These are phyloP conservation scores for Cutaneotrichosporon spelunceum DNA, from an alignment of 1,284 basidiomycete species.

Conservation along the genomic window DNA sequence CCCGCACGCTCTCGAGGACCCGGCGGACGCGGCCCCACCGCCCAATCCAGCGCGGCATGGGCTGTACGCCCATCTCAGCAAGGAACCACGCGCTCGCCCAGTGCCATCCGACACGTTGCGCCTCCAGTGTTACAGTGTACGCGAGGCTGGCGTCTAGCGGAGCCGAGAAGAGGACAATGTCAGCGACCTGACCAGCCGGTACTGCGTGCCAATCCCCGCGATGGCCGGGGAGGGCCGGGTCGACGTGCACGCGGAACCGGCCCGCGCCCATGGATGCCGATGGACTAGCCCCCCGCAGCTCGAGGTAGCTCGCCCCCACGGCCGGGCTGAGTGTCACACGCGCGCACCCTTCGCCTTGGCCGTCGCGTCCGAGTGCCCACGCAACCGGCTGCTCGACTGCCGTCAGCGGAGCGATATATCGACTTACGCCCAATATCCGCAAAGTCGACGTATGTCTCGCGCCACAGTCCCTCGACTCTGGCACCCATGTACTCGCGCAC, in stretches of 20 bases:
- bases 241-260: background rate
- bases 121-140: background rate
- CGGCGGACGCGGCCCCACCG: slow-evolving; percentile 1
- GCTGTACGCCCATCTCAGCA: slow-evolving; percentile 4
- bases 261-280: background rate
- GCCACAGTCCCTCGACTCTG: background rate
- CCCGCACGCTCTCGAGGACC: background rate
- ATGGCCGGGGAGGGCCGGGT: background rate
- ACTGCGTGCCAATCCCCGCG: background rate
- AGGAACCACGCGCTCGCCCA: slow-evolving; percentile 5
- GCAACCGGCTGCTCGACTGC: slow-evolving; percentile 1
- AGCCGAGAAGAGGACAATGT: background rate
- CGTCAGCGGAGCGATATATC: background rate
- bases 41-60: background rate
- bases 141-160: background rate
- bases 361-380: background rate
- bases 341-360: background rate
- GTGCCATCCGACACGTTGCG: background rate
- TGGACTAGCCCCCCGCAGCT: background rate
- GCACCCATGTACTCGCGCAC: slow-evolving; percentile 2
- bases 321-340: background rate
- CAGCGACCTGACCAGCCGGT: background rate
- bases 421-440: background rate
- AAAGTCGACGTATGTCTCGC: background rate
- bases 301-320: background rate